Conservation (phyloP, 148 eudicot species). For the Dianthus caryophyllus region DNA sequence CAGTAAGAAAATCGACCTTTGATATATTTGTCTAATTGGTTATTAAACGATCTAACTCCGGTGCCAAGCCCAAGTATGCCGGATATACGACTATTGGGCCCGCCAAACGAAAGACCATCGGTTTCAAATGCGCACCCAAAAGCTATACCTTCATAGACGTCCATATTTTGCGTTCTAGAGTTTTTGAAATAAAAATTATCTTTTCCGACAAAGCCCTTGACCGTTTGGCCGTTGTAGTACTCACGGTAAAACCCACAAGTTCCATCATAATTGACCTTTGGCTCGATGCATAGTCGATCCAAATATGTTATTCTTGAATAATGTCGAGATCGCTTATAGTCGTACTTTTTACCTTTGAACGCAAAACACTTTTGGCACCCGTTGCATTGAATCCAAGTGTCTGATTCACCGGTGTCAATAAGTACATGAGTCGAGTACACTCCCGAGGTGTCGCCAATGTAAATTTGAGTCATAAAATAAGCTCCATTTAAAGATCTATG, state of each 20-base stretch:
- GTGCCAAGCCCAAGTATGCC: conserved; percentile 9
- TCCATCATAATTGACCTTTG: neutral
- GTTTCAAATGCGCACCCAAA: conserved; percentile 12
- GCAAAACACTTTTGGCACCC: conserved; percentile 15
- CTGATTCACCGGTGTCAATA: conserved; percentile 1
- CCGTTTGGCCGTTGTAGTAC: neutral
- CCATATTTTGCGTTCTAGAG: neutral
- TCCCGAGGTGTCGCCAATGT: neutral
- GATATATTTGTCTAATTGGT: conserved; percentile 4
- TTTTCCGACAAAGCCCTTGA: conserved; percentile 1
- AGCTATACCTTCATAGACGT: neutral
- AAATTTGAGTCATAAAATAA: neutral
- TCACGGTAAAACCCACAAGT: neutral
- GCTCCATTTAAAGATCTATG: neutral
- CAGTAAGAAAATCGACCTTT: too few relatives aligned
- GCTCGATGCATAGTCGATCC: conserved; percentile 1
- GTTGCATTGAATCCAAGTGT: conserved; percentile 18
- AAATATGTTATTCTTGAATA: neutral
- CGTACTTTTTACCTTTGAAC: neutral
- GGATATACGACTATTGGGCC: neutral
- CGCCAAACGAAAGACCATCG: neutral
- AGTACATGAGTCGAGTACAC: neutral
- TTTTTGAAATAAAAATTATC: conserved; percentile 11
- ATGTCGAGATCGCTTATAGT: neutral
- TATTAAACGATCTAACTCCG: conserved; percentile 10